phyloP scores from a whole-genome alignment of 2,329 filamentous ascomycete genomes.

The Penicillium expansum region DNA sequence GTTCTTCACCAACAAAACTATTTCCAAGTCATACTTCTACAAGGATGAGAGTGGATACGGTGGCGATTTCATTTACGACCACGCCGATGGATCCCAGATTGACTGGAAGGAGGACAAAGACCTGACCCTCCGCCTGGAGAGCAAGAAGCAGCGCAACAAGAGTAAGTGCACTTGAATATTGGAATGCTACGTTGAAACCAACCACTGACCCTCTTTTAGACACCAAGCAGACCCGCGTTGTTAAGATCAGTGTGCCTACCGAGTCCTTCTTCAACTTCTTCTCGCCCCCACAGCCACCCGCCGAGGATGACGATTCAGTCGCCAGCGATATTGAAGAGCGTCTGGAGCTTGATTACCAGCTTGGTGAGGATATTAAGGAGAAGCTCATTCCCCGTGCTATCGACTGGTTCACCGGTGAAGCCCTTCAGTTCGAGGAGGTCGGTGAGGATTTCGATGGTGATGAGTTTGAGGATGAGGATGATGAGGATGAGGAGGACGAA shows the following conservation, averaged over 20 bases:
- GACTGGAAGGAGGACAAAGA: constrained; percentile 94
- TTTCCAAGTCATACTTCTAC: constrained; percentile 99
- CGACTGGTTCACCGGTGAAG: constrained; percentile 99
- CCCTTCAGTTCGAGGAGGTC: constrained; percentile 91
- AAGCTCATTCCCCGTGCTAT: constrained; percentile 98
- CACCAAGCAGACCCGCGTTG: constrained; percentile 97
- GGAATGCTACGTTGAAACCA: neutral
- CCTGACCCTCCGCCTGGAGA: constrained; percentile 89
- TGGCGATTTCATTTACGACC: constrained; percentile 99
- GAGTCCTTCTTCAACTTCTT: constrained; percentile 99
- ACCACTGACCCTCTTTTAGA: constrained; percentile 53
- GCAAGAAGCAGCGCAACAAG: constrained; percentile 99
- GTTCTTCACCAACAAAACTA: constrained; percentile 94
- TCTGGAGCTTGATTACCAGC: constrained; percentile 91
- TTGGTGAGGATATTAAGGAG: constrained; percentile 99
- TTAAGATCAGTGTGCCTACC: constrained; percentile 98
- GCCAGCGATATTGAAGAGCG: constrained; percentile 94
- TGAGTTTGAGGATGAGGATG: constrained; percentile 85
- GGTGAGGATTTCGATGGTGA: constrained; percentile 80
- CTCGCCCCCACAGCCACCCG: constrained; percentile 84
- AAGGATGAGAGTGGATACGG: constrained; percentile 98
- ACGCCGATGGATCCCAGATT: constrained; percentile 96
- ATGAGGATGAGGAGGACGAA: constrained; percentile 85
- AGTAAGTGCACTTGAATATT: constrained; percentile 59
- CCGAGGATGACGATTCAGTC: constrained; percentile 65